Percentiles rank a stretch among this genome's conserved stretches.
Evolutionary conservation across 2,329 filamentous ascomycete genomes (phyloP).

Genomic region (Aschersonia sp.): DNA sequence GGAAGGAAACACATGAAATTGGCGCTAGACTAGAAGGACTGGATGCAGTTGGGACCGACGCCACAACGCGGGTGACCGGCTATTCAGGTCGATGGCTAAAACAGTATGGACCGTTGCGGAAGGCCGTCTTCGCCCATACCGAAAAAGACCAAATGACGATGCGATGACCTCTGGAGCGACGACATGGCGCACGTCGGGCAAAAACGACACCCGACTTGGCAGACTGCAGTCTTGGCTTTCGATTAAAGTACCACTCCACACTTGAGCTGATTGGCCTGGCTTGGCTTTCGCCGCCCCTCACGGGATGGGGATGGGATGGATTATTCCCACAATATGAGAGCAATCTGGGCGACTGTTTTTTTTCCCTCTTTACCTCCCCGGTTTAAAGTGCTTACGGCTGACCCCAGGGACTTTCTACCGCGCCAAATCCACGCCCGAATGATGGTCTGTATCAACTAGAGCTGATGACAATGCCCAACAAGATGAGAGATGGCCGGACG

Average conservation of each 20-base stretch:
- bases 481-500: too few species aligned
- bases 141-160: not conserved
- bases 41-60: too few species aligned
- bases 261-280: not conserved
- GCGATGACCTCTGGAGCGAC: not conserved
- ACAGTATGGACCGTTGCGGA: not conserved
- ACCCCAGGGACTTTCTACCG: not conserved
- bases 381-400: not conserved
- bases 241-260: not conserved
- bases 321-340: too few species aligned
- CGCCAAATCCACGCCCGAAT: too few species aligned
- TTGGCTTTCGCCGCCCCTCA: not conserved
- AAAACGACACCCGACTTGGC: not conserved
- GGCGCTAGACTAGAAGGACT: too few species aligned
- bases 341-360: not conserved
- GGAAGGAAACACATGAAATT: too few species aligned
- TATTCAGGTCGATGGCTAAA: not conserved
- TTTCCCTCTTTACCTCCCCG: not conserved
- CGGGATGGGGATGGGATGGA: too few species aligned
- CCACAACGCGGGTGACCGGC: not conserved
- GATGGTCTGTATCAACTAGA: too few species aligned
- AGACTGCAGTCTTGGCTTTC: not conserved
- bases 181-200: not conserved
- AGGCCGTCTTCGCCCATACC: not conserved
- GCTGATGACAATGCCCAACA: too few species aligned